Conservation (phyloP, 768 basidiomycete genomes). For the Cystobasidium tubakii region DNA sequence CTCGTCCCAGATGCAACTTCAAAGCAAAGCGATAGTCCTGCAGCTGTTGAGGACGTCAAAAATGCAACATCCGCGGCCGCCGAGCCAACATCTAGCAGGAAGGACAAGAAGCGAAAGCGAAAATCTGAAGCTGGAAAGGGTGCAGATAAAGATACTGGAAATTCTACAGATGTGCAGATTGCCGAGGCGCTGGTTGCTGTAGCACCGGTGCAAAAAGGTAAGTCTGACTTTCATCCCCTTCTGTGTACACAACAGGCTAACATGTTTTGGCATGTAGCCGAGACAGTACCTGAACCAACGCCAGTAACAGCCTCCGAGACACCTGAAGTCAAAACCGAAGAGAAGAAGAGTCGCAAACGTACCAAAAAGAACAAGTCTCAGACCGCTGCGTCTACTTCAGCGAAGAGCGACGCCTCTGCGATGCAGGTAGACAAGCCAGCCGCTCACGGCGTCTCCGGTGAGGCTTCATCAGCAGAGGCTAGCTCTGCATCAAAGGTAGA, state of each 20-base stretch:
- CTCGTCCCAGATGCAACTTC: neutral
- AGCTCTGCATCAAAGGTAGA: neutral
- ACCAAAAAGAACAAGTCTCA: neutral
- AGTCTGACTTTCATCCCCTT: neutral
- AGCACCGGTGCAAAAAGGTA: neutral
- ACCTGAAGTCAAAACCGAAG: neutral
- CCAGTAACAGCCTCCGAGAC: neutral
- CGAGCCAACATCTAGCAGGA: neutral
- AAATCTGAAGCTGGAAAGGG: neutral
- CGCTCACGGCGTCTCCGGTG: neutral
- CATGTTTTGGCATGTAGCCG: no score
- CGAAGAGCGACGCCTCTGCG: neutral
- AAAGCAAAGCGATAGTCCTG: neutral
- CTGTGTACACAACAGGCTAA: neutral
- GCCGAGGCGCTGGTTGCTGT: neutral
- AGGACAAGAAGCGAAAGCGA: constrained; percentile 21
- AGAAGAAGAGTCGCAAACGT: constrained; percentile 17
- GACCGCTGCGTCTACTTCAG: constrained; percentile 6
- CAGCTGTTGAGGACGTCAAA: neutral
- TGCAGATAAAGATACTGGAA: neutral
- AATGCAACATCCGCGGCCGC: neutral
- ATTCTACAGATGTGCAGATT: neutral
- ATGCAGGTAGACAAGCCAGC: neutral
- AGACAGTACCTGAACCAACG: neutral
- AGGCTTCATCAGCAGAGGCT: neutral